Evolutionary conservation across 306 rosid species (phyloP).

Genomic region (Begonia masoniana): DNA sequence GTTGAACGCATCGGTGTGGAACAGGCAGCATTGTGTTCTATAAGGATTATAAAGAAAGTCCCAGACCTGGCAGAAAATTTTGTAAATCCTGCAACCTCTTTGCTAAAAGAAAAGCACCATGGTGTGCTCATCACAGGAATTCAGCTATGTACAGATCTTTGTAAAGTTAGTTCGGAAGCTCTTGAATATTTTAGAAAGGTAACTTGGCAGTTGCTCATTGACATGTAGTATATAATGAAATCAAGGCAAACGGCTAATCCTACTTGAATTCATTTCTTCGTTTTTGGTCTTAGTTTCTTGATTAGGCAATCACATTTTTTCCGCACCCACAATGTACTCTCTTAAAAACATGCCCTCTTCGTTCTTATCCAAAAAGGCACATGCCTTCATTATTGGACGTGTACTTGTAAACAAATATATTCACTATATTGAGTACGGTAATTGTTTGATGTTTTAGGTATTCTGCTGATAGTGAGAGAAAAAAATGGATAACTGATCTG

Average conservation of each 20-base stretch:
- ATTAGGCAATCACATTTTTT: too few relatives aligned
- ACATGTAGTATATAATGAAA: constrained; percentile 6
- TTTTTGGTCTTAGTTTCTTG: too few relatives aligned
- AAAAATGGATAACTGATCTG: too few relatives aligned
- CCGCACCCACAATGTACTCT: too few relatives aligned
- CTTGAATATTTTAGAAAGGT: constrained; percentile 87
- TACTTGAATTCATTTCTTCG: too few relatives aligned
- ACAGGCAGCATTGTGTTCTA: constrained; percentile 92
- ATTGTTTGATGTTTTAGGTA: too few relatives aligned
- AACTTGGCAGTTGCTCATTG: constrained; percentile 14
- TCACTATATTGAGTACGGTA: too few relatives aligned
- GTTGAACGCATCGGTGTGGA: constrained; percentile 16
- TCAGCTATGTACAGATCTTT: constrained; percentile 95
- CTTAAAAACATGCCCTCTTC: too few relatives aligned
- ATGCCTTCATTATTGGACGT: too few relatives aligned
- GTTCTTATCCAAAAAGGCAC: too few relatives aligned
- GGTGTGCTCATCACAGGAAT: constrained; percentile 94
- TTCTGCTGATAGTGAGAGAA: too few relatives aligned
- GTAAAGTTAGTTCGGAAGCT: constrained; percentile 74
- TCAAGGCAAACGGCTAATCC: neutral
- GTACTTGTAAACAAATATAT: too few relatives aligned
- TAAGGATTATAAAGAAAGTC: constrained; percentile 92
- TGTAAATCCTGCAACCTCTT: constrained; percentile 74
- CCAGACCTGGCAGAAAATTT: constrained; percentile 97
- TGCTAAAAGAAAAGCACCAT: constrained; percentile 93